Evolutionary conservation across 2,329 filamentous ascomycete genomes (phyloP), one percentile per base, ranked within the genome.

Genomic region (Pseudogymnoascus verrucosus): DNA sequence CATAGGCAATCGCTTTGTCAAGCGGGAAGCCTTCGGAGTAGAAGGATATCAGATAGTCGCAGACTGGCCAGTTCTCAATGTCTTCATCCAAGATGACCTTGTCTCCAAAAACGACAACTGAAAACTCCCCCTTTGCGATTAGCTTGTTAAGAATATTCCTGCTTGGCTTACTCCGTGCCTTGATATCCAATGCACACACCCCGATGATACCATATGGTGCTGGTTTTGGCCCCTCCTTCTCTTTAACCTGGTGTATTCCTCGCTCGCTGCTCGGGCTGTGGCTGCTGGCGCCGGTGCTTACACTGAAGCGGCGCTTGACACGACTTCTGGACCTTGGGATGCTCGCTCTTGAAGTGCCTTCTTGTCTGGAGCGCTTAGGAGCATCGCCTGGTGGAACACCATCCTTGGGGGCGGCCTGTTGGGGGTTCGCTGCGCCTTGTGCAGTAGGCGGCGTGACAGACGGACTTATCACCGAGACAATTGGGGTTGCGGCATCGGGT

Each of bases 31-130:
- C 95, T 74, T 97, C 93, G 0, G 93, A 98, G 76, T 98, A 99
- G 78, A 99, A 99, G 2, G 93, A 96, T 71, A 99, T 96, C 63
- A 99, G 78, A 71, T 96, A 99, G 77, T 99, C 95, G 76, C 81
- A 82, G 63, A 96, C 86, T 16, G 93, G 93, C 93, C 93, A 97
- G 74, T 97, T 96, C 76, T 96, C 92, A 63, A 97, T 89, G 67
- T 90, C 90, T 83, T 99, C 95, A 72, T 99, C 95, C 37, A 99
- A 81, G 69, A 99, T 99, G 47, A 97, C 93, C 77, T 99, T 99
- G 79, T 99, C 95, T 59, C 95, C 96, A 78, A 99, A 99, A 11
- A 99, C 93, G 66, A 96, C 89, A 23, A 98, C 93, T 71, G 99
- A 93, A 72, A 99, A 98, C 70, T 98, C 93, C 60, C 88, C 86